These are phyloP conservation scores for Cynara cardunculus DNA, from an alignment of 129 eudicot species.

Conservation along the genomic window DNA sequence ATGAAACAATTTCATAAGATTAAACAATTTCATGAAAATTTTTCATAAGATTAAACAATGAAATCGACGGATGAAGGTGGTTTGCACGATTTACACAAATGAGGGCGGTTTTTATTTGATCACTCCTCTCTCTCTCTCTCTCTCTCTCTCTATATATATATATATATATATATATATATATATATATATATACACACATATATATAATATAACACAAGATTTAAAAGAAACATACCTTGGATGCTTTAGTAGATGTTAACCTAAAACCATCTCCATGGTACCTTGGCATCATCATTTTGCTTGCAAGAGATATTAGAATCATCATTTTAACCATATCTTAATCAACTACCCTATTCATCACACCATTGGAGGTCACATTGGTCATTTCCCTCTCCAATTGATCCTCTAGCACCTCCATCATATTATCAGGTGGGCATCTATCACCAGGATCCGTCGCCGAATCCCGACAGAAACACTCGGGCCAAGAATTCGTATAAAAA, in stretches of 20 bases:
- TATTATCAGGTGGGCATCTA: conserved; percentile 75
- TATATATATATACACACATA: too few relatives aligned
- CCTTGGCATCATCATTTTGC: conserved; percentile 24
- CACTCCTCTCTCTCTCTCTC: too few relatives aligned
- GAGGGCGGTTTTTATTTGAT: too few relatives aligned
- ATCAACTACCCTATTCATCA: conserved; percentile 28
- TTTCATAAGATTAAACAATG: too few relatives aligned
- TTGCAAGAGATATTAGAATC: neutral
- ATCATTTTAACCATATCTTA: conserved; percentile 7
- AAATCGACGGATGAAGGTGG: too few relatives aligned
- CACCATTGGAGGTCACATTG: conserved; percentile 37
- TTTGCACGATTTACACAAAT: too few relatives aligned
- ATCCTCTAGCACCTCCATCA: conserved; percentile 51
- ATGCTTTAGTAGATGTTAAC: conserved; percentile 18
- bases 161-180: too few relatives aligned
- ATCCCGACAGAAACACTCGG: conserved; percentile 88
- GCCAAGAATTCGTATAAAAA: conserved; percentile 98
- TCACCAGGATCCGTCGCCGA: conserved; percentile 53
- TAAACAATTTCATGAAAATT: too few relatives aligned
- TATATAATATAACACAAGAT: neutral
- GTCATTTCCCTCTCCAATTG: conserved; percentile 37
- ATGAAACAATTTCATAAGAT: too few relatives aligned
- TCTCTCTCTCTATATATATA: too few relatives aligned
- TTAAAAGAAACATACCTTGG: conserved; percentile 14
- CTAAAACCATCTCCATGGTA: conserved; percentile 15